Conservation (phyloP, 441 rosid genomes). For the Populus hybrid region DNA sequence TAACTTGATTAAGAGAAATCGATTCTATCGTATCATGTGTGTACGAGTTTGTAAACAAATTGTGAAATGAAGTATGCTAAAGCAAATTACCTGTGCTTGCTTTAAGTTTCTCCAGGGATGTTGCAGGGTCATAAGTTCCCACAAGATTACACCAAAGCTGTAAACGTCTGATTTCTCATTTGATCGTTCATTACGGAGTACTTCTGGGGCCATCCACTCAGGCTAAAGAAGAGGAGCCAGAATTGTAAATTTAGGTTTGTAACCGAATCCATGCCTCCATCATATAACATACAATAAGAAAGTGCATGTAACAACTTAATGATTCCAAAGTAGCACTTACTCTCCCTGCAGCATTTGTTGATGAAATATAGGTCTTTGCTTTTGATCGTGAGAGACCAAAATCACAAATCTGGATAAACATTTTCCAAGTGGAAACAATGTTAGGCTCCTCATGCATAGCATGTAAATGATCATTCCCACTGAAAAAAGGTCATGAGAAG, state of each 20-base stretch:
- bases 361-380: constrained; percentile 83
- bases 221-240: constrained; percentile 51
- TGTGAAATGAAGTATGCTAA: neutral
- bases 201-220: constrained; percentile 99
- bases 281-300: constrained; percentile 1
- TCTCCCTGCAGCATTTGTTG: constrained; percentile 95
- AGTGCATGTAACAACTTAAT: neutral
- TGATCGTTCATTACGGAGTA: constrained; percentile 80
- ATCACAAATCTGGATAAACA: constrained; percentile 72
- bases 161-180: constrained; percentile 91
- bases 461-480: neutral
- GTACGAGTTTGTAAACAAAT: neutral
- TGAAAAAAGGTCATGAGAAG: neutral
- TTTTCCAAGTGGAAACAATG: constrained; percentile 1
- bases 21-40: neutral
- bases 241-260: constrained; percentile 11
- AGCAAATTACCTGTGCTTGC: constrained; percentile 68
- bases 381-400: constrained; percentile 94
- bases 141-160: constrained; percentile 92
- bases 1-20: neutral
- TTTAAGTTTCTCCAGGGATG: constrained; percentile 85
- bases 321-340: constrained; percentile 49
- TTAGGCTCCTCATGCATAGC: neutral
- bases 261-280: neutral
- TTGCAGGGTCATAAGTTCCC: constrained; percentile 93